Conservation (phyloP, 495 filamentous ascomycete species). For the Hypoxylon cercidicola region DNA sequence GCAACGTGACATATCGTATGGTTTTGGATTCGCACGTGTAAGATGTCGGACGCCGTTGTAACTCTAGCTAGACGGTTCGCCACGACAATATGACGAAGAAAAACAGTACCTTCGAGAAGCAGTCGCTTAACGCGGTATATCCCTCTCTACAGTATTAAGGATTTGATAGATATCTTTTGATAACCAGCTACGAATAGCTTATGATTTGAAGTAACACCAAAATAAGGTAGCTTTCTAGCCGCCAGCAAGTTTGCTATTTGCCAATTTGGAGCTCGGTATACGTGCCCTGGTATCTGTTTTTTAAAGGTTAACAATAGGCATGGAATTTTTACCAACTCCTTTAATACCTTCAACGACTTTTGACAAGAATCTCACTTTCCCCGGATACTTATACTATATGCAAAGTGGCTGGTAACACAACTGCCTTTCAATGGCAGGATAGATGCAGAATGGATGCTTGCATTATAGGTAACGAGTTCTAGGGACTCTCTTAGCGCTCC, state of each 20-base stretch:
- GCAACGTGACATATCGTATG: constrained; percentile 36
- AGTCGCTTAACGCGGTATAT: constrained; percentile 31
- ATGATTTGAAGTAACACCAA: not conserved
- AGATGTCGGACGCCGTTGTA: constrained; percentile 15
- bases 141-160: not conserved
- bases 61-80: constrained; percentile 18
- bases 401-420: too few relatives aligned
- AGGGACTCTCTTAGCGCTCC: constrained; percentile 37
- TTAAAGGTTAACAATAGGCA: too few relatives aligned
- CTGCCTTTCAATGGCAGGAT: not conserved
- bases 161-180: not conserved
- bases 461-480: not conserved
- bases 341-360: too few relatives aligned
- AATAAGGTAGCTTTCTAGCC: too few relatives aligned
- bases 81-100: constrained; percentile 28
- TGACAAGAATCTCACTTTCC: too few relatives aligned
- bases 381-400: too few relatives aligned
- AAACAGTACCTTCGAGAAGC: constrained; percentile 2
- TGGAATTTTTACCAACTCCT: too few relatives aligned
- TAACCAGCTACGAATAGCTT: not conserved
- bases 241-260: too few relatives aligned
- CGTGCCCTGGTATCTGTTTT: too few relatives aligned
- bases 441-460: not conserved
- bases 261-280: too few relatives aligned
- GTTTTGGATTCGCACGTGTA: constrained; percentile 28